Conservation (phyloP, 2,329 filamentous ascomycete genomes). For the Penicillium sp. region DNA sequence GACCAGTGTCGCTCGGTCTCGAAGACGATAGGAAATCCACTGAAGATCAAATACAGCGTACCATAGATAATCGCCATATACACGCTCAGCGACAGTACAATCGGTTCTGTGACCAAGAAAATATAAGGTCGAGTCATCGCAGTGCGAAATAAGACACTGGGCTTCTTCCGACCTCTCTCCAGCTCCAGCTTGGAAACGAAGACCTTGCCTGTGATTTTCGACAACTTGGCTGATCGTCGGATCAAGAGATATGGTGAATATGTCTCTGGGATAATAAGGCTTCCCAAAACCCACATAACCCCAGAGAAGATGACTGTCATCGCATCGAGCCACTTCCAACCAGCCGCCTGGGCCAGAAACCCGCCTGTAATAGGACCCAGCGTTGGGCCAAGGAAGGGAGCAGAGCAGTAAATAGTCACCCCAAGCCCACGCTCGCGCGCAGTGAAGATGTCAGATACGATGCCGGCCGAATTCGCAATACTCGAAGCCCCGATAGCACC, state of each 20-base stretch:
- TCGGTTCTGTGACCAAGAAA: constrained; percentile 22
- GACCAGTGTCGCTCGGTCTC: constrained; percentile 60
- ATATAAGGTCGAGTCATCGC: constrained; percentile 15
- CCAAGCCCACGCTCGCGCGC: neutral
- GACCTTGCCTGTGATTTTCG: neutral
- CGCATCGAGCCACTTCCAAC: neutral
- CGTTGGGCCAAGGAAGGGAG: neutral
- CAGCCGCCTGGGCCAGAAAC: neutral
- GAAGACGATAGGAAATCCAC: neutral
- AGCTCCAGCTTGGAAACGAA: neutral
- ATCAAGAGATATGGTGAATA: neutral
- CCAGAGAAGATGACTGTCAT: neutral
- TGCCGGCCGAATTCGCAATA: constrained; percentile 63
- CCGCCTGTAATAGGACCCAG: neutral
- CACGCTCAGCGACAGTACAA: constrained; percentile 18
- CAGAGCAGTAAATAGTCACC: neutral
- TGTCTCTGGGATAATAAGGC: neutral
- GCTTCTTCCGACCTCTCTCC: neutral
- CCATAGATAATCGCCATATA: constrained; percentile 22
- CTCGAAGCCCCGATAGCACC: constrained; percentile 62
- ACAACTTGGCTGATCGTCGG: neutral
- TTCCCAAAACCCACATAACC: neutral
- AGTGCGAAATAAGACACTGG: neutral
- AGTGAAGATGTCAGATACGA: constrained; percentile 59
- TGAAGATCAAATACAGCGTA: constrained; percentile 21